A percentile compares a stretch with the other conserved stretches of the same genome.
Conservation (phyloP, 331 rosid genomes). For the Cucumis variabilis region DNA sequence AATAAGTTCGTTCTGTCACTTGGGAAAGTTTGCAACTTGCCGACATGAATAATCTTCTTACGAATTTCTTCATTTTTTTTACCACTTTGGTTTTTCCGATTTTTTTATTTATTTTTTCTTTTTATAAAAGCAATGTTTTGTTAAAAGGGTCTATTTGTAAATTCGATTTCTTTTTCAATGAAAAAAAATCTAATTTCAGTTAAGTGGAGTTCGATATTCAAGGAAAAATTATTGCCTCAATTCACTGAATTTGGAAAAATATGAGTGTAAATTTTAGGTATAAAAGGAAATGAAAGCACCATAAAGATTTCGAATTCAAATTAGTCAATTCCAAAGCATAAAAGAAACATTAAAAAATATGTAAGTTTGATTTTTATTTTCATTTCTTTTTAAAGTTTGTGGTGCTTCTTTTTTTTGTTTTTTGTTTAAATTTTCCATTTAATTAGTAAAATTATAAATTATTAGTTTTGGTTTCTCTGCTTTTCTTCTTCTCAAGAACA, state of each 20-base stretch:
- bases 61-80: neutral
- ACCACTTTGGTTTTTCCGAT: slow-evolving; percentile 17
- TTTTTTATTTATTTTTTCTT: neutral
- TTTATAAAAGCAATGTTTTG: neutral
- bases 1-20: slow-evolving; percentile 41
- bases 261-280: slow-evolving; percentile 11
- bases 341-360: neutral
- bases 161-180: neutral
- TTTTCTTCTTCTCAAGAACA: neutral
- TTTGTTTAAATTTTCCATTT: neutral
- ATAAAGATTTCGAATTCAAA: neutral
- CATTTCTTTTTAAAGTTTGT: neutral
- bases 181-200: slow-evolving; percentile 45
- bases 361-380: slow-evolving; percentile 1
- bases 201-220: slow-evolving; percentile 50
- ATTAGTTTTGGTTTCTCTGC: no score
- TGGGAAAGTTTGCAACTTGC: slow-evolving; percentile 9
- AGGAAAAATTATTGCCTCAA: slow-evolving; percentile 53
- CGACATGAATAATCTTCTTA: slow-evolving; percentile 1
- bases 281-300: neutral
- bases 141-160: slow-evolving; percentile 44
- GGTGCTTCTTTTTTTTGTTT: neutral
- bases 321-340: neutral
- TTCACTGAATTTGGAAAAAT: slow-evolving; percentile 40
- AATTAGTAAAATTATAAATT: no score